Base-by-base conservation (phyloP, 352 stramenopile species). In the Phytophthora ramorum region DNA sequence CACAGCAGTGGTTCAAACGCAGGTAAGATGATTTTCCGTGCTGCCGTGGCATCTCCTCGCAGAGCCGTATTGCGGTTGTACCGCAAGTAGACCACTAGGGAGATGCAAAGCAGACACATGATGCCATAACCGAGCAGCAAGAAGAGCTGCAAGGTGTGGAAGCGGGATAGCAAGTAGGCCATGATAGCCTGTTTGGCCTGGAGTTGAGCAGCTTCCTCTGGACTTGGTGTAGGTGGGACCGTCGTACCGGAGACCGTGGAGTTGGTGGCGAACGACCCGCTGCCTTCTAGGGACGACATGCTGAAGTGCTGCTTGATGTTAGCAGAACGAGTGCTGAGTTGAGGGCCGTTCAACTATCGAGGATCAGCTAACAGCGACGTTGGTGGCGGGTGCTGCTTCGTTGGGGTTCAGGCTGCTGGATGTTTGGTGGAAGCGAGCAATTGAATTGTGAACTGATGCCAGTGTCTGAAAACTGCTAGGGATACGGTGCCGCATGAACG, bases 11-110 rank as follows among this genome's bases (percentile, higher is more conserved):
- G 81, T 32, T 90, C 79, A 45, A 76, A 90, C 2, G 81, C 72
- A 7, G 81, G 81, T 13, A 90, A 46, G n/a, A 90, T 83, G 67
- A 88, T 76, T 59, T 89, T 87, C 24, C 75, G 71, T 17, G 81
- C 81, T 9, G 81, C 81, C 1, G 40, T 69, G 26, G 67, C 58
- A 48, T 84, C 77, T 24, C 81, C 81, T 28, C 73, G 69, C 51
- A 86, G 57, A 32, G 78, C 78, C 1, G 73, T 78, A 46, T 70
- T 68, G 6, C 80, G 73, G 38, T 85, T 84, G 37, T 69, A 71
- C 14, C 77, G 76, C 49, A 90, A 47, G 62, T 89, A 89, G 20
- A 63, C 34, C 47, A 87, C 63, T 37, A 89, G 72, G 13, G 30
- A 54, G 20, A 83, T 22, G 40, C 78, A 86, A 2, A 87, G 60